These are phyloP conservation scores for Acacia crassicarpa DNA, from an alignment of 306 rosid species.

Conservation along the genomic window DNA sequence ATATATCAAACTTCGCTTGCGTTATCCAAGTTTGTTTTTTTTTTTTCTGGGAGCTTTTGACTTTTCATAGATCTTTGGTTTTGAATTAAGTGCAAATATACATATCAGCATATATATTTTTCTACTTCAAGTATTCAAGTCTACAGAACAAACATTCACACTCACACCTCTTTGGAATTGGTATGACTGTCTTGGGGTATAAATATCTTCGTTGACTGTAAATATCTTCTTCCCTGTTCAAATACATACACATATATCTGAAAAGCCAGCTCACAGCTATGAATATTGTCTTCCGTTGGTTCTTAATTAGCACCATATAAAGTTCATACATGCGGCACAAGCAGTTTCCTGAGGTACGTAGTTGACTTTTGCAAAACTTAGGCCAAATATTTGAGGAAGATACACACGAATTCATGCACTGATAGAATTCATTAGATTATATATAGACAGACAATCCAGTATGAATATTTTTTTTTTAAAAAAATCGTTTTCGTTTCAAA, in stretches of 20 bases:
- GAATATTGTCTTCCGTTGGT: background rate
- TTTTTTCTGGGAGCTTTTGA: background rate
- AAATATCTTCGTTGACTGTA: too few species aligned
- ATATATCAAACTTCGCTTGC: background rate
- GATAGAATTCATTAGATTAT: constrained; percentile 4
- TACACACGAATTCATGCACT: background rate
- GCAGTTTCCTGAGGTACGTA: background rate
- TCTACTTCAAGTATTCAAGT: background rate
- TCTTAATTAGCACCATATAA: background rate
- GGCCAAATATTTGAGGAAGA: background rate
- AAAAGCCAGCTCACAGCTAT: background rate
- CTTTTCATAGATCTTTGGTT: background rate
- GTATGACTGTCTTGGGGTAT: background rate
- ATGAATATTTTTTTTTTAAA: too few species aligned
- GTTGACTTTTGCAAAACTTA: background rate
- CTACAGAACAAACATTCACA: background rate
- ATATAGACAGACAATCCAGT: background rate
- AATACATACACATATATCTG: background rate
- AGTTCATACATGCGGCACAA: background rate
- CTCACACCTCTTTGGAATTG: background rate
- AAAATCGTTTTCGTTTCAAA: background rate
- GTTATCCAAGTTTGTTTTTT: background rate
- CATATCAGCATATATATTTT: background rate
- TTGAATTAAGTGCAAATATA: background rate
- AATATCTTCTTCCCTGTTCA: background rate